Conservation (phyloP, 306 rosid species). For the Sophora flavescens region DNA sequence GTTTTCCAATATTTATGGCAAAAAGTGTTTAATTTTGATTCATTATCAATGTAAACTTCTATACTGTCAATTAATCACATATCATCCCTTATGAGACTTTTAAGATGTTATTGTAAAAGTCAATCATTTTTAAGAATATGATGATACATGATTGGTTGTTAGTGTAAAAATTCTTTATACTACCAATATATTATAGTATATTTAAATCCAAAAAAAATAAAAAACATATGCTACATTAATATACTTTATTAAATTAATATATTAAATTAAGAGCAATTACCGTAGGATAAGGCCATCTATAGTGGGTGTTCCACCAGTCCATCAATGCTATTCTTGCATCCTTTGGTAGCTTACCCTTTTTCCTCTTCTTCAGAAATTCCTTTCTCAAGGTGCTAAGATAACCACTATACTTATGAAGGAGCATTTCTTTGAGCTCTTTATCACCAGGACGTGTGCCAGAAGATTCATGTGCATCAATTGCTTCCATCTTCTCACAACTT, state of each 20-base stretch:
- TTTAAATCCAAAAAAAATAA: too few species aligned
- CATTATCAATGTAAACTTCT: too few species aligned
- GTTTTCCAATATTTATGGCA: too few species aligned
- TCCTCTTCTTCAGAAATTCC: conserved; percentile 74
- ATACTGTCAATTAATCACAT: too few species aligned
- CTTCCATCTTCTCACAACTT: conserved; percentile 57
- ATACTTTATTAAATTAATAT: background rate
- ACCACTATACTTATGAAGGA: conserved; percentile 83
- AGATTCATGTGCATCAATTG: conserved; percentile 41
- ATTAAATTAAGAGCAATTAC: conserved; percentile 43
- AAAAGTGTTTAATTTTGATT: too few species aligned
- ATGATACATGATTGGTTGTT: too few species aligned
- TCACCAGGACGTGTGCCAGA: conserved; percentile 42
- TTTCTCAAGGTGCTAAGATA: conserved; percentile 73
- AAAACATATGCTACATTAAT: background rate
- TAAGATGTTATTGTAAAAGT: too few species aligned
- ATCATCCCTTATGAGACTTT: too few species aligned
- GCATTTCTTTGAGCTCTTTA: conserved; percentile 75
- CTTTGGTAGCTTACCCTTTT: conserved; percentile 91
- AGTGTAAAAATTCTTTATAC: too few species aligned
- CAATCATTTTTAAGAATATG: too few species aligned
- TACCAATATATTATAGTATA: too few species aligned
- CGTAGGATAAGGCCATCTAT: conserved; percentile 93
- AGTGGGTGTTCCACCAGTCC: conserved; percentile 83
- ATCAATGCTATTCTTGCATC: conserved; percentile 68